These are phyloP conservation scores for Elongisporangium prolatum DNA, from an alignment of 352 stramenopile species.

Conservation along the genomic window DNA sequence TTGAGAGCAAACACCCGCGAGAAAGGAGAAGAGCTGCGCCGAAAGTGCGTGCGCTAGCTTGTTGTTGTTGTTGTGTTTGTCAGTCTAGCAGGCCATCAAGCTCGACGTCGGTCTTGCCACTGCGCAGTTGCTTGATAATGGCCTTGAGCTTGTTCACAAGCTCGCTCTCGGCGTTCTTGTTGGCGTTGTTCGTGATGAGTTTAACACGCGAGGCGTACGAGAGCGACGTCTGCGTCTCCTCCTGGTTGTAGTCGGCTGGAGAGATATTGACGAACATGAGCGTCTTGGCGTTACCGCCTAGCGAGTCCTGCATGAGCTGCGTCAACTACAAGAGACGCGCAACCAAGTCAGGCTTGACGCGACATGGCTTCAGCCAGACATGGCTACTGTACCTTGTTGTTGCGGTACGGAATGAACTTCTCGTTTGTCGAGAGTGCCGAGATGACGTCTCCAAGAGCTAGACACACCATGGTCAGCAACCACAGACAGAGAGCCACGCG, in stretches of 20 bases:
- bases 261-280: conserved; percentile 91
- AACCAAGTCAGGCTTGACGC: conserved; percentile 6
- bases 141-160: conserved; percentile 76
- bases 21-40: conserved; percentile 2
- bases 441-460: conserved; percentile 90
- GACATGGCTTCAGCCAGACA: not conserved
- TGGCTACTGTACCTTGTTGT: conserved; percentile 87
- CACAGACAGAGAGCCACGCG: not conserved
- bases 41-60: conserved; percentile 9
- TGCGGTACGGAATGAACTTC: conserved; percentile 93
- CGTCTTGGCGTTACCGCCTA: conserved; percentile 92
- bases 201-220: conserved; percentile 83
- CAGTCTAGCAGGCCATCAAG: conserved; percentile 60
- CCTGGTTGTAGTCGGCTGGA: conserved; percentile 87
- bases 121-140: conserved; percentile 77
- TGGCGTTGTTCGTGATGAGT: conserved; percentile 86
- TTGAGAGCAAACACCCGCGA: conserved; percentile 56
- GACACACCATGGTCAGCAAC: conserved; percentile 1
- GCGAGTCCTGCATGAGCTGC: conserved; percentile 91
- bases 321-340: conserved; percentile 59
- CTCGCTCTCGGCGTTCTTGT: conserved; percentile 85
- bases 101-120: conserved; percentile 62
- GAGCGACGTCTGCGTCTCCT: conserved; percentile 82
- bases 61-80: not conserved
- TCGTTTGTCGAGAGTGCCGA: conserved; percentile 85